These are phyloP conservation scores for Crucihimalaya himalaica DNA, from an alignment of 345 rosid genomes.

Conservation along the genomic window DNA sequence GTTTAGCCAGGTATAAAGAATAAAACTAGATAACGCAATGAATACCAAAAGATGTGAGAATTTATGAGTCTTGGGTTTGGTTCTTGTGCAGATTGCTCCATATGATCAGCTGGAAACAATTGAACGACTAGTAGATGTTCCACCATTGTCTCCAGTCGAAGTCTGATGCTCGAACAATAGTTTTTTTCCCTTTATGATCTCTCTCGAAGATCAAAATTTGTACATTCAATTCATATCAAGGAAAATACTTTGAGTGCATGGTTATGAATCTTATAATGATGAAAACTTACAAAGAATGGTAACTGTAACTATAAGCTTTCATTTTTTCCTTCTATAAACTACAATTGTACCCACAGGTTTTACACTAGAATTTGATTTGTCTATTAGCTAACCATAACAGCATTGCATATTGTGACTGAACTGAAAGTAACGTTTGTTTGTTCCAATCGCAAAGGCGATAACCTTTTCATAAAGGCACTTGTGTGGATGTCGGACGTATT, in stretches of 20 bases:
- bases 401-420: background rate
- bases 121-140: conserved; percentile 71
- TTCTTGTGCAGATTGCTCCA: conserved; percentile 79
- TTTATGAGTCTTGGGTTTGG: conserved; percentile 10
- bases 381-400: background rate
- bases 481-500: background rate
- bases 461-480: background rate
- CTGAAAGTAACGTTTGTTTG: background rate
- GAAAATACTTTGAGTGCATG: conserved; percentile 1
- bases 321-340: background rate
- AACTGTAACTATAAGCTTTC: background rate
- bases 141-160: conserved; percentile 47
- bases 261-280: conserved; percentile 3
- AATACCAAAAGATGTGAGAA: background rate
- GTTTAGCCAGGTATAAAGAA: conserved; percentile 65
- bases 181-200: background rate
- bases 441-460: background rate
- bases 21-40: background rate
- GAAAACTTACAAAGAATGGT: background rate
- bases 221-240: conserved; percentile 25
- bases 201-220: conserved; percentile 12
- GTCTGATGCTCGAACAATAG: conserved; percentile 20
- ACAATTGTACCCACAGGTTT: conserved; percentile 1
- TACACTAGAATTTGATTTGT: background rate
- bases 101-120: conserved; percentile 84